These are phyloP conservation scores for Nitzschia sp. DNA, from an alignment of 108 stramenopile species.

Conservation along the genomic window DNA sequence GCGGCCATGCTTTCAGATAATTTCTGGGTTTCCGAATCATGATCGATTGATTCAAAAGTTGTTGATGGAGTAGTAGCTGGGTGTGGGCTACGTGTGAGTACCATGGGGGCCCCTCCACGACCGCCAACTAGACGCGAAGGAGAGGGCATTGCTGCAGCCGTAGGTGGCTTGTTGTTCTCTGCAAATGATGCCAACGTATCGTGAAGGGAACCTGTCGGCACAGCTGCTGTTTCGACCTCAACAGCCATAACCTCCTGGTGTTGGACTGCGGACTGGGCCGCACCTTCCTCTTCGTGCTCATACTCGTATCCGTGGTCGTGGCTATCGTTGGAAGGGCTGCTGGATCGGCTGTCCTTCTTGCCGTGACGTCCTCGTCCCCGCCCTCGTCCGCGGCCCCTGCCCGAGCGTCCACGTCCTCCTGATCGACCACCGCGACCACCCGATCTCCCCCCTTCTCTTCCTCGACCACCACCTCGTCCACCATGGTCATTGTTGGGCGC, in stretches of 20 bases:
- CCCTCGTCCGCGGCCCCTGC: conserved; percentile 4
- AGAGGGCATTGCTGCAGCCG: conserved; percentile 7
- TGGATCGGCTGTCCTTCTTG: not conserved
- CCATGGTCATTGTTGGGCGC: conserved; percentile 13
- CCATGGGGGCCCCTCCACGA: conserved; percentile 28
- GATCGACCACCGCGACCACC: conserved; percentile 10
- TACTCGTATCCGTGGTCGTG: not conserved
- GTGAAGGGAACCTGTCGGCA: conserved; percentile 1
- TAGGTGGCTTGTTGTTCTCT: conserved; percentile 1
- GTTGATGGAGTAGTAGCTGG: not conserved
- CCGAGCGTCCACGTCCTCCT: conserved; percentile 13
- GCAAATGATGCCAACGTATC: not conserved
- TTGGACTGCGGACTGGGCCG: not conserved
- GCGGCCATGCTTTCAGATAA: conserved; percentile 40
- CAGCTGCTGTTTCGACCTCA: not conserved
- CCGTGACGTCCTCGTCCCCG: conserved; percentile 8
- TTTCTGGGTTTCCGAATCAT: conserved; percentile 38
- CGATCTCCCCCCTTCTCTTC: conserved; percentile 12
- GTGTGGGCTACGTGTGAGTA: conserved; percentile 18
- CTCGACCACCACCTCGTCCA: conserved; percentile 18
- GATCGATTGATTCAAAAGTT: conserved; percentile 10
- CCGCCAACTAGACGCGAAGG: conserved; percentile 10
- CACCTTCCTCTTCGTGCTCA: not conserved
- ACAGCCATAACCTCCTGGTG: not conserved
- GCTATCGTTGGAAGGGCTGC: not conserved